These are phyloP conservation scores for Podospora fimiseda DNA, from an alignment of 495 filamentous ascomycete species.

Conservation along the genomic window DNA sequence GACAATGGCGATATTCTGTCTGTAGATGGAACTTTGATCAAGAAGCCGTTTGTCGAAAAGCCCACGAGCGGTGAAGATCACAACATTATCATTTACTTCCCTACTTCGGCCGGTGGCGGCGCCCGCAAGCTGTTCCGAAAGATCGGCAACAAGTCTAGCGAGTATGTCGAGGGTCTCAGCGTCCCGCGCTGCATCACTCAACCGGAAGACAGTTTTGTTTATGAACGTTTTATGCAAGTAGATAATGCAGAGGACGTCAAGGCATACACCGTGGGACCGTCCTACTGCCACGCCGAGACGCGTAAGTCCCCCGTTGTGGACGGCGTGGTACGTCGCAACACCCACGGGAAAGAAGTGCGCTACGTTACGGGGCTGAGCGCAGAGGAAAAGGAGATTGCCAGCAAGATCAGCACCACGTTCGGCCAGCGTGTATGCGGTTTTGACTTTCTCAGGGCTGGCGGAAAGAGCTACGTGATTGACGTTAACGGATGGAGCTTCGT, in stretches of 20 bases:
- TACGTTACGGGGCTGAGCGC: conserved; percentile 80
- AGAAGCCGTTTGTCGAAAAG: conserved; percentile 97
- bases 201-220: conserved; percentile 75
- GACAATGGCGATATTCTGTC: conserved; percentile 82
- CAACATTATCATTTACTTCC: conserved; percentile 97
- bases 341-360: conserved; percentile 92
- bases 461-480: conserved; percentile 94
- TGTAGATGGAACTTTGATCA: conserved; percentile 75
- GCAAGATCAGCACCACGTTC: conserved; percentile 85
- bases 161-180: conserved; percentile 69
- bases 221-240: conserved; percentile 92
- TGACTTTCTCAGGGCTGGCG: conserved; percentile 79
- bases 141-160: conserved; percentile 95
- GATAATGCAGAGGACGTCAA: conserved; percentile 98
- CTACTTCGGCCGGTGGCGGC: conserved; percentile 74
- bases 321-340: conserved; percentile 90
- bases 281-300: conserved; percentile 94
- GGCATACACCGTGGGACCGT: conserved; percentile 91
- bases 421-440: conserved; percentile 96
- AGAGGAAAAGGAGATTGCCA: conserved; percentile 79
- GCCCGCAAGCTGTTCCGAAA: conserved; percentile 92
- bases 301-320: conserved; percentile 96
- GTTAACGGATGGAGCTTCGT: conserved; percentile 99
- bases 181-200: conserved; percentile 78
- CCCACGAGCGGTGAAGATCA: conserved; percentile 97